Conservation (phyloP, 495 filamentous ascomycete species). For the Podospora bellae-mahoneyi region DNA sequence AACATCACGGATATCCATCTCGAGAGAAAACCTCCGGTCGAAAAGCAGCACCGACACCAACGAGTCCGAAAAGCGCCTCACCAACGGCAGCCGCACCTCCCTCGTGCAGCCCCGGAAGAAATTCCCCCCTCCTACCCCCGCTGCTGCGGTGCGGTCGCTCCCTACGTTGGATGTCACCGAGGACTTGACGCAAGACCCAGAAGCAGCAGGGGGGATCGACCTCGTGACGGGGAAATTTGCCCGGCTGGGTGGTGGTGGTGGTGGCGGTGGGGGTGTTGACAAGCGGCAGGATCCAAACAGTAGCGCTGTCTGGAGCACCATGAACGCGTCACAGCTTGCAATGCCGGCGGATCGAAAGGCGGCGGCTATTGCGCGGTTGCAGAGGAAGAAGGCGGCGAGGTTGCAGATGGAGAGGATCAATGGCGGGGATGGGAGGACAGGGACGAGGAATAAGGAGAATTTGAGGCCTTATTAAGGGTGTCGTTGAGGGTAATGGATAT, state of each 20-base stretch:
- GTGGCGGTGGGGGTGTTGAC: background rate
- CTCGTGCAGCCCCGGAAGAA: slow-evolving; percentile 1
- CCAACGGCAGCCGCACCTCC: slow-evolving; percentile 5
- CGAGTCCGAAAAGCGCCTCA: background rate
- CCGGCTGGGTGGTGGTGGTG: slow-evolving; percentile 33
- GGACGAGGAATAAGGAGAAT: slow-evolving; percentile 46
- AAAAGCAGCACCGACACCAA: slow-evolving; percentile 4
- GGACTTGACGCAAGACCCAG: slow-evolving; percentile 10
- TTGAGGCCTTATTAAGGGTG: slow-evolving; percentile 24
- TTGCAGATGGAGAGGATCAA: background rate
- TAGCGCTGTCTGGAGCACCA: slow-evolving; percentile 28
- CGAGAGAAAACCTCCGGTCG: slow-evolving; percentile 4
- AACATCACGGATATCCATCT: slow-evolving; percentile 7
- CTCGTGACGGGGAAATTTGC: slow-evolving; percentile 44
- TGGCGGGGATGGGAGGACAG: background rate
- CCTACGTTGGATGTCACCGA: no score
- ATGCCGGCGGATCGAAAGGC: slow-evolving; percentile 58
- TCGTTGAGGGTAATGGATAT: no score
- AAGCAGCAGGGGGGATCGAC: slow-evolving; percentile 28
- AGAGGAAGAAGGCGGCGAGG: slow-evolving; percentile 50
- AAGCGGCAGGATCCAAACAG: slow-evolving; percentile 24
- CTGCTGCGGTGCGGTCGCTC: background rate
- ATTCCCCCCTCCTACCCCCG: slow-evolving; percentile 8
- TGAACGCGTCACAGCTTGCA: slow-evolving; percentile 41
- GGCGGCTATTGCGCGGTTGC: slow-evolving; percentile 62